phyloP scores from a whole-genome alignment of 768 basidiomycete species.

The Trametes villosa region DNA sequence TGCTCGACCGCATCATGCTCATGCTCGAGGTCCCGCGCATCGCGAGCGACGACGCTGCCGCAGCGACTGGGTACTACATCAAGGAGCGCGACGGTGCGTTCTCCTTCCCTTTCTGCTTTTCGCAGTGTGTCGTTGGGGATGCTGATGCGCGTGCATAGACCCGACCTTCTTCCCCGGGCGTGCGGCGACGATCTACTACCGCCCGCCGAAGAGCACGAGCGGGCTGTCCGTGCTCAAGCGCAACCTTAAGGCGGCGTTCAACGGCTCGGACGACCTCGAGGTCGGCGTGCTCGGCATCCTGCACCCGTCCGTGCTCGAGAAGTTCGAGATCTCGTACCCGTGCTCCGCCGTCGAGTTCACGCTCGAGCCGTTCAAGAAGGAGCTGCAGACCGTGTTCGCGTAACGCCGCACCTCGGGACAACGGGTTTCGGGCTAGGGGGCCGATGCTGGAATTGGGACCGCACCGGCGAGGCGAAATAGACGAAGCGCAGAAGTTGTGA shows the following conservation, averaged over 20 bases:
- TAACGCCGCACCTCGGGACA: not conserved
- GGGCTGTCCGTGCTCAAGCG: slow-evolving; percentile 44
- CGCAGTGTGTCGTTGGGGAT: not conserved
- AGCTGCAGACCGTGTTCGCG: slow-evolving; percentile 27
- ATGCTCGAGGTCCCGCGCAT: slow-evolving; percentile 92
- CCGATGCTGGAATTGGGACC: not conserved
- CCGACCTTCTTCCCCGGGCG: slow-evolving; percentile 94
- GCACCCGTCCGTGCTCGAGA: slow-evolving; percentile 88
- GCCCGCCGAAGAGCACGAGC: slow-evolving; percentile 46
- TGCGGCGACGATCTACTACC: slow-evolving; percentile 90
- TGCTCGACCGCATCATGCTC: slow-evolving; percentile 94
- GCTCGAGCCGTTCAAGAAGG: slow-evolving; percentile 91
- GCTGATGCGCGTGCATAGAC: slow-evolving; percentile 53
- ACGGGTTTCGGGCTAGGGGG: not conserved
- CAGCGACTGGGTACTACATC: slow-evolving; percentile 87
- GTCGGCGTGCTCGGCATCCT: slow-evolving; percentile 94
- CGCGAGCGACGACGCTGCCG: slow-evolving; percentile 54
- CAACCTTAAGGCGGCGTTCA: slow-evolving; percentile 49
- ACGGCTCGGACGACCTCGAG: slow-evolving; percentile 57
- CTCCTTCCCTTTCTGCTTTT: not conserved
- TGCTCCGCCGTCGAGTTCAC: slow-evolving; percentile 95
- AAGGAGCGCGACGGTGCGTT: slow-evolving; percentile 78
- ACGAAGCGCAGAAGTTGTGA: slow-evolving; percentile 4
- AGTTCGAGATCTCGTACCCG: slow-evolving; percentile 93
- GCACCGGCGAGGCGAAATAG: no score